These are phyloP conservation scores for Diplotaxis tenuifolia DNA, from an alignment of 345 rosid species.

Conservation along the genomic window DNA sequence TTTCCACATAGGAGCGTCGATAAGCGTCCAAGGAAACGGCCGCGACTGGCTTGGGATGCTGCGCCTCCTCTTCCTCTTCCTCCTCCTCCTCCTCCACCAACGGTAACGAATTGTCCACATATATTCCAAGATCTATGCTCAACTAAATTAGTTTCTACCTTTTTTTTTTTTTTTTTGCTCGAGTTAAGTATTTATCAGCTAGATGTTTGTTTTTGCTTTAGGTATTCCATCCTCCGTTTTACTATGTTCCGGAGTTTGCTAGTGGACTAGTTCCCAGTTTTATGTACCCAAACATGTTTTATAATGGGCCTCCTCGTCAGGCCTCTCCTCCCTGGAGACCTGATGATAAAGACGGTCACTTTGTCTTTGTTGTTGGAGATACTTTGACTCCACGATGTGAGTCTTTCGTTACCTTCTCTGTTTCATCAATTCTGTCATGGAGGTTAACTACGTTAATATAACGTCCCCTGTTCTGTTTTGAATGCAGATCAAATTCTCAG, in stretches of 20 bases:
- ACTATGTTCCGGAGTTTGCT: slow-evolving; percentile 56
- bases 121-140: not conserved
- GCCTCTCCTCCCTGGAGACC: slow-evolving; percentile 82
- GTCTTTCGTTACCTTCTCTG: slow-evolving; percentile 9
- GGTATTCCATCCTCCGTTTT: slow-evolving; percentile 55
- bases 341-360: slow-evolving; percentile 83
- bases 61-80: slow-evolving; percentile 49
- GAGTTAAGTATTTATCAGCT: slow-evolving; percentile 13
- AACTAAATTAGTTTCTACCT: too few species aligned
- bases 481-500: slow-evolving; percentile 68
- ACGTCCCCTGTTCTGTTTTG: slow-evolving; percentile 28
- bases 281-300: slow-evolving; percentile 47
- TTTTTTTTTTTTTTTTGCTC: too few species aligned
- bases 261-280: slow-evolving; percentile 49
- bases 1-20: slow-evolving; percentile 57
- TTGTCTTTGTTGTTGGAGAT: slow-evolving; percentile 64
- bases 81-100: slow-evolving; percentile 43
- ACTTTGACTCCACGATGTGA: slow-evolving; percentile 65
- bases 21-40: slow-evolving; percentile 72
- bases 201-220: slow-evolving; percentile 15
- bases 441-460: not conserved
- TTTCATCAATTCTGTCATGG: slow-evolving; percentile 17
- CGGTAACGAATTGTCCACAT: slow-evolving; percentile 39
- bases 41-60: slow-evolving; percentile 70
- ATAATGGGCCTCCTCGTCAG: slow-evolving; percentile 44